These are phyloP conservation scores for Polyplosphaeria fusca DNA, from an alignment of 495 filamentous ascomycete species.

Conservation along the genomic window DNA sequence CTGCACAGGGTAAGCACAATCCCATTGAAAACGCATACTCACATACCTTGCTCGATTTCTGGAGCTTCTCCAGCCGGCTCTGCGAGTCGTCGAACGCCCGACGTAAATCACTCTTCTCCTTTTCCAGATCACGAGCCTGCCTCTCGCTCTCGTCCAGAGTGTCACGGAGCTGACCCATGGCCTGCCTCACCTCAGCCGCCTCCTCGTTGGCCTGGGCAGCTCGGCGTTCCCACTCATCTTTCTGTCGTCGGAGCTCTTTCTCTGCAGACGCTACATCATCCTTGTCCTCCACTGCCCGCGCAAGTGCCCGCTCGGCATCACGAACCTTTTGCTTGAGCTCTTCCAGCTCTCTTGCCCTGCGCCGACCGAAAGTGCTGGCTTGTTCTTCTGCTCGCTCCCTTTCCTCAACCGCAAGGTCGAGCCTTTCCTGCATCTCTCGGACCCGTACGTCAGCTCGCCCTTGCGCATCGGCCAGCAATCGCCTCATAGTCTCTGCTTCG, in stretches of 20 bases:
- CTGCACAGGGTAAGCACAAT: conserved; percentile 30
- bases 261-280: conserved; percentile 67
- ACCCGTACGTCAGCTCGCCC: conserved; percentile 72
- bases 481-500: conserved; percentile 92
- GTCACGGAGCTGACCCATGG: conserved; percentile 74
- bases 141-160: conserved; percentile 83
- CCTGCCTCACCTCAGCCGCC: conserved; percentile 66
- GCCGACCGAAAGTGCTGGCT: conserved; percentile 69
- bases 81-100: conserved; percentile 74
- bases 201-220: conserved; percentile 68
- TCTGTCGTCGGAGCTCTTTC: conserved; percentile 67
- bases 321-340: conserved; percentile 74
- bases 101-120: conserved; percentile 71
- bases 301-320: conserved; percentile 74
- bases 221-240: conserved; percentile 69
- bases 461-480: conserved; percentile 83
- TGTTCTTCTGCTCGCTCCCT: conserved; percentile 91
- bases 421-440: conserved; percentile 81
- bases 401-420: conserved; percentile 88
- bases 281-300: conserved; percentile 63
- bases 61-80: conserved; percentile 70
- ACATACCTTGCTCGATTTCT: conserved; percentile 63
- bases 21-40: not conserved
- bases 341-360: conserved; percentile 77
- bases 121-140: conserved; percentile 75